Evolutionary conservation across 106 monocot genomes (phyloP).

Genomic region (Apostasia ramifera): DNA sequence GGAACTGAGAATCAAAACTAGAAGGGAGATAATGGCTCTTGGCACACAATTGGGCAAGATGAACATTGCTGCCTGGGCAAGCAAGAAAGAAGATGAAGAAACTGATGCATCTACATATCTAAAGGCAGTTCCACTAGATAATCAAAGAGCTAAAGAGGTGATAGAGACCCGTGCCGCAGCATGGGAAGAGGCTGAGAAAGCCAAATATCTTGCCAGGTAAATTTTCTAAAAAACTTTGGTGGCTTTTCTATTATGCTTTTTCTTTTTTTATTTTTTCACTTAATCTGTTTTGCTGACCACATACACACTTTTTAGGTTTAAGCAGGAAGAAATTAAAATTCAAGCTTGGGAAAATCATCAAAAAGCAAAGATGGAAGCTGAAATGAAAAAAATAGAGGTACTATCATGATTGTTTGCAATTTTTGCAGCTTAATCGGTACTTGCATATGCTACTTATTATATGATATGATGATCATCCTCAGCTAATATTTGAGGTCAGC

Average conservation of each 20-base stretch:
- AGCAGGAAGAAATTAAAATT: conserved; percentile 44
- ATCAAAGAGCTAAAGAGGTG: conserved; percentile 21
- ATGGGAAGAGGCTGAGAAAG: conserved; percentile 95
- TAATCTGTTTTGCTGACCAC: too few species aligned
- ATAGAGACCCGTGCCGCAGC: conserved; percentile 71
- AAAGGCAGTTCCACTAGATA: conserved; percentile 17
- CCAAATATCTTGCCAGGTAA: conserved; percentile 87
- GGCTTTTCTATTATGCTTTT: too few species aligned
- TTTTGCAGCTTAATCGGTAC: too few species aligned
- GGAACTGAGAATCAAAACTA: conserved; percentile 70
- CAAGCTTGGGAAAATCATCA: conserved; percentile 56
- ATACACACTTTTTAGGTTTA: conserved; percentile 23
- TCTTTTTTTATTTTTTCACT: too few species aligned
- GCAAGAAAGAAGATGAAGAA: conserved; percentile 60
- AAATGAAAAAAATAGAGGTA: conserved; percentile 59
- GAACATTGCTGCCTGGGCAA: conserved; percentile 94
- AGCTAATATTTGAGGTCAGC: too few species aligned
- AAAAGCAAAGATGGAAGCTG: conserved; percentile 47
- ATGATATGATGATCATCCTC: too few species aligned
- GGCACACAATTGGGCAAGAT: conserved; percentile 86
- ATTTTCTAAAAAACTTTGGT: not conserved
- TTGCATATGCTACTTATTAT: too few species aligned
- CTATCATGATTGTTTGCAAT: too few species aligned
- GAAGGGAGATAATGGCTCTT: conserved; percentile 84
- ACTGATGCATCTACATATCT: conserved; percentile 22